Evolutionary conservation across 1,139 yeast genomes (phyloP).

Genomic region (Saccharomyces hybrid): DNA sequence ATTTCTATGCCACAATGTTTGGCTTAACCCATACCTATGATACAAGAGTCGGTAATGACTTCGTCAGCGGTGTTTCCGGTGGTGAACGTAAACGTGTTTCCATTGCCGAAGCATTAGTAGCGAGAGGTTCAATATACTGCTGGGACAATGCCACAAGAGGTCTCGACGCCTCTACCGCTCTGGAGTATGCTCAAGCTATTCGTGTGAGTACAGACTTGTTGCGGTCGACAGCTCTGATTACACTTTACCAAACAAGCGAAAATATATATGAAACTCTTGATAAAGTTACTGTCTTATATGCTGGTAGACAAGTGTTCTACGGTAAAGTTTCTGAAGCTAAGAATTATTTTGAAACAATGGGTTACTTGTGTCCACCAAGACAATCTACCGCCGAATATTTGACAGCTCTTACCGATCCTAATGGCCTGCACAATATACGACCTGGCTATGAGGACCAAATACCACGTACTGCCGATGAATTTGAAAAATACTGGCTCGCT

Average conservation of each 20-base stretch:
- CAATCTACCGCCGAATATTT: constrained; percentile 54
- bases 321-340: constrained; percentile 39
- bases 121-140: constrained; percentile 45
- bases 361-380: constrained; percentile 47
- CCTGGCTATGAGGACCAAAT: constrained; percentile 51
- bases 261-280: constrained; percentile 42
- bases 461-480: constrained; percentile 64
- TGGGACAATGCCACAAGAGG: constrained; percentile 64
- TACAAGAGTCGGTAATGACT: constrained; percentile 65
- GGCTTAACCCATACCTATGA: constrained; percentile 59
- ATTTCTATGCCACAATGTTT: constrained; percentile 45
- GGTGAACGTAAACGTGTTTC: constrained; percentile 83
- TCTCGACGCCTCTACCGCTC: constrained; percentile 52
- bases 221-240: constrained; percentile 37
- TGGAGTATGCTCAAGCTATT: constrained; percentile 40
- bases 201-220: constrained; percentile 35
- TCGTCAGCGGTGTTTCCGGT: constrained; percentile 73
- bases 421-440: constrained; percentile 30
- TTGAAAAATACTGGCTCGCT: constrained; percentile 56
- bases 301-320: constrained; percentile 40
- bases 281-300: constrained; percentile 38
- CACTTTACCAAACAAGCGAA: constrained; percentile 43
- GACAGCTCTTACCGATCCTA: constrained; percentile 48
- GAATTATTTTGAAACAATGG: constrained; percentile 41
- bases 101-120: constrained; percentile 53